Evolutionary conservation across 768 basidiomycete genomes (phyloP), one percentile per base, ranked within the genome.

Genomic region (Russula sp.): DNA sequence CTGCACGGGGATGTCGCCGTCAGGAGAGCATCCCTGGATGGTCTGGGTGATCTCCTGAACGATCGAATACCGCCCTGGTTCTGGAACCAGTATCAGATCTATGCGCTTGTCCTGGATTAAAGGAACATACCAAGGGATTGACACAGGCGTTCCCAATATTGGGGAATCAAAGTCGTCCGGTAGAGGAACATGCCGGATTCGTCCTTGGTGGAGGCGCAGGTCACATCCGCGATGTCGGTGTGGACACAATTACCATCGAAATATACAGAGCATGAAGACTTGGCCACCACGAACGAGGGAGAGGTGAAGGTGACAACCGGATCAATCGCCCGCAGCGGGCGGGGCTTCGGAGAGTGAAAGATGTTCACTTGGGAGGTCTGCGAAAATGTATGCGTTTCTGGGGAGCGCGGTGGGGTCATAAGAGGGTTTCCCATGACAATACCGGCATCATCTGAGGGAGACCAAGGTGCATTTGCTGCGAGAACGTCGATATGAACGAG

Each of bases 231-330:
- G 70, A 40, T 73, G 70, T 88, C 87, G 0, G 78, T 77, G 71
- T 82, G 83, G 53, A 86, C 75, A 55, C 79, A 68, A 22, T 73
- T 74, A 13, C 78, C 82, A 60, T 79, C 78, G 9, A 76, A 69
- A 66, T 80, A 79, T 7, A 89, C 82, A 0, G 77, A 78, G 73
- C 83, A 88, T 37, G 76, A 76, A 0, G 84, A 85, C 35, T 78
- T 77, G 34, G 85, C 85, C 10, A 74, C 70, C 39, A 86, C 75
- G 4, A 75, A 68, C 2, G 77, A 73, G 2, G 73, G 78, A 4
- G 86, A 82, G 37, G 81, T 70, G 66, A 89, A 83, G 20, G 87
- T 85, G 32, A 89, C 78, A 2, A 84, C 84, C 0, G 87, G 85
- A 68, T 89, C 84, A 66, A 89, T 87, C 49, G 78, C 73, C 11